Percentiles rank a stretch among this genome's conserved stretches.
Conservation (phyloP, 352 stramenopile species). For the Globisporangium emineosum region DNA sequence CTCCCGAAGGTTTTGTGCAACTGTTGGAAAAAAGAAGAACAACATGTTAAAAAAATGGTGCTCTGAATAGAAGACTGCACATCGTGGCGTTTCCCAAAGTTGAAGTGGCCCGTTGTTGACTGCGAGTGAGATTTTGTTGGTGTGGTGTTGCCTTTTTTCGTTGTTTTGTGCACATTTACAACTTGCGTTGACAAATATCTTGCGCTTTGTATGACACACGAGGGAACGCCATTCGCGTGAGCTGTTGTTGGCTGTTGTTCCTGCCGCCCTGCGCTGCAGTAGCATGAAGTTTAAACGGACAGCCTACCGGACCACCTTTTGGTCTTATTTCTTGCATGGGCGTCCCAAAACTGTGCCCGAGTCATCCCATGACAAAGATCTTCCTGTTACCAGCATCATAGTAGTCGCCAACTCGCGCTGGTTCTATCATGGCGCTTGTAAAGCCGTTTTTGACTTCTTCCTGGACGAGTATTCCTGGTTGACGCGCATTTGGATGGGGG, state of each 20-base stretch:
- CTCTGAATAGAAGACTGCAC: slow-evolving; percentile 1
- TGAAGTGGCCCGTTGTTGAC: background rate
- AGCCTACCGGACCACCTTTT: too few species aligned
- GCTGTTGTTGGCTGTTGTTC: background rate
- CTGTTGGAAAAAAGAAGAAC: background rate
- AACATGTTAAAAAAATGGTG: slow-evolving; percentile 11
- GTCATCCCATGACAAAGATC: background rate
- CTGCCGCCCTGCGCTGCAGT: background rate
- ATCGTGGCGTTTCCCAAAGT: background rate
- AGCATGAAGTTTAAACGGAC: background rate
- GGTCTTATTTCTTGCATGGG: too few species aligned
- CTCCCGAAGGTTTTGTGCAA: background rate
- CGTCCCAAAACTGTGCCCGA: background rate
- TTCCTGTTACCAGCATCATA: background rate
- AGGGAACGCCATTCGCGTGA: background rate
- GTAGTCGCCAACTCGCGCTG: too few species aligned
- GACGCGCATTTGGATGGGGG: background rate
- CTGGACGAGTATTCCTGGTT: too few species aligned
- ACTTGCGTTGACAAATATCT: background rate
- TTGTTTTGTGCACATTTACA: background rate
- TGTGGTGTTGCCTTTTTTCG: background rate
- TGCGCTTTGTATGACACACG: background rate
- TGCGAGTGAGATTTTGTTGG: background rate
- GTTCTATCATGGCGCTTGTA: too few species aligned
- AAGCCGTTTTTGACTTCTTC: background rate